Base-by-base conservation (phyloP, 2,329 filamentous ascomycete species). In the Botryotinia calthae region DNA sequence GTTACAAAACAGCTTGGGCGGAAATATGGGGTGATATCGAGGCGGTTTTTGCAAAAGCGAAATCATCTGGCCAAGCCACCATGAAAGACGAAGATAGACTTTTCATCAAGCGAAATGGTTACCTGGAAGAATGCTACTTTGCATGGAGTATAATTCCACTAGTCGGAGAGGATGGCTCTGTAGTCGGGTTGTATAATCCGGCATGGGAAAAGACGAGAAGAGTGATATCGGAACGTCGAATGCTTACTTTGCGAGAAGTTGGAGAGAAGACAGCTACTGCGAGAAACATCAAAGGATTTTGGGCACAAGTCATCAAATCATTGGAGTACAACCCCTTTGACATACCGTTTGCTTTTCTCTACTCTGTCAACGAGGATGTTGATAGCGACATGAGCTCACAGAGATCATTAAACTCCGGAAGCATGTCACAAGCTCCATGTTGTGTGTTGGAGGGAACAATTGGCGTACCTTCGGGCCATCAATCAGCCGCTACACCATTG, bases 51-150 rank as follows among this genome's bases (percentile, higher is more conserved):
- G 84, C 86, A 28, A 89, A 85, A 74, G 93, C 93, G 0, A 88
- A 87, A 81, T 82, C 87, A 56, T 91, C 89, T 7, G 93, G 93
- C 0, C 90, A 94, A 82, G 91, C 93, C 0, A 94, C 90, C 0
- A 93, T 95, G 91, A 95, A 94, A 81, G 90, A 95, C 76, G 93
- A 96, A 77, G 92, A 95, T 75, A 89, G 89, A 72, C 84, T 95
- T 1, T 94, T 94, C 78, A 86, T 96, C 46, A 85, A 87, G 64
- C 88, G 93, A 12, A 88, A 89, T 75, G 88, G 89, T 1, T 93
- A 88, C 74, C 82, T 93, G 1, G 92, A 97, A 81, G 93, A 96
- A 79, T 90, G 91, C 0, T 95, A 93, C 79, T 95, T 95, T 80
- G 54, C 54, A 34, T 72, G 71, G 92, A 92, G 90, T 1, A 89